Percentiles rank a stretch among this genome's conserved stretches.
These are phyloP conservation scores for Lipomyces japonicus DNA, from an alignment of 805 yeast genomes.

Conservation along the genomic window DNA sequence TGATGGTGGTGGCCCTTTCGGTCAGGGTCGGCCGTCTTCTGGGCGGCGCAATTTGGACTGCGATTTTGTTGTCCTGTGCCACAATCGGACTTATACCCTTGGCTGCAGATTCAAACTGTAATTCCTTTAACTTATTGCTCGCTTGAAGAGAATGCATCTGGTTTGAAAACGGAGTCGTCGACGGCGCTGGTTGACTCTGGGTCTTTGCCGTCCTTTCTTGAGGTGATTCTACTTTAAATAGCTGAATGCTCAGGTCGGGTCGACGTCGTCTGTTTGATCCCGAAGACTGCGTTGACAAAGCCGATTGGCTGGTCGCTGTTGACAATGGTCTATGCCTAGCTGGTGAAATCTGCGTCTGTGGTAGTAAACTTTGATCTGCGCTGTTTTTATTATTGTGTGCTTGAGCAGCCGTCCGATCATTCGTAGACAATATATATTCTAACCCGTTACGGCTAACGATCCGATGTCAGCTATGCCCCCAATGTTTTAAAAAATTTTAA, in stretches of 20 bases:
- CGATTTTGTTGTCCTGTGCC: not conserved
- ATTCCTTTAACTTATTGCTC: not conserved
- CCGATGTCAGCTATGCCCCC: too few species aligned
- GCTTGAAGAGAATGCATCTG: slow-evolving; percentile 32
- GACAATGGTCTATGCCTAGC: not conserved
- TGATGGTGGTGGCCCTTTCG: not conserved
- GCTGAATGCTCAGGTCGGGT: slow-evolving; percentile 24
- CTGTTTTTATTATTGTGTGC: too few species aligned
- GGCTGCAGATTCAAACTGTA: not conserved
- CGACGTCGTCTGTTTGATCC: slow-evolving; percentile 14
- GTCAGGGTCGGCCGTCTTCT: too few species aligned
- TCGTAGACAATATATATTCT: slow-evolving; percentile 4
- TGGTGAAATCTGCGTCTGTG: not conserved
- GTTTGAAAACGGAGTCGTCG: slow-evolving; percentile 10
- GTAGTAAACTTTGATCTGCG: too few species aligned
- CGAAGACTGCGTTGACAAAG: not conserved
- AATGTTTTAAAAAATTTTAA: not conserved
- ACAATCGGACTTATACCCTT: not conserved
- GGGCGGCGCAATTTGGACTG: too few species aligned
- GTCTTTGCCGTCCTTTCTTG: not conserved
- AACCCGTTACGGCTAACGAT: slow-evolving; percentile 19
- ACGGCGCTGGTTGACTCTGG: not conserved
- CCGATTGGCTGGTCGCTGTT: not conserved
- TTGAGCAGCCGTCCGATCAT: slow-evolving; percentile 3
- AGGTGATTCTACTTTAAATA: slow-evolving; percentile 12